Conservation (phyloP, 2,329 filamentous ascomycete genomes). For the Exophiala xenobiotica region DNA sequence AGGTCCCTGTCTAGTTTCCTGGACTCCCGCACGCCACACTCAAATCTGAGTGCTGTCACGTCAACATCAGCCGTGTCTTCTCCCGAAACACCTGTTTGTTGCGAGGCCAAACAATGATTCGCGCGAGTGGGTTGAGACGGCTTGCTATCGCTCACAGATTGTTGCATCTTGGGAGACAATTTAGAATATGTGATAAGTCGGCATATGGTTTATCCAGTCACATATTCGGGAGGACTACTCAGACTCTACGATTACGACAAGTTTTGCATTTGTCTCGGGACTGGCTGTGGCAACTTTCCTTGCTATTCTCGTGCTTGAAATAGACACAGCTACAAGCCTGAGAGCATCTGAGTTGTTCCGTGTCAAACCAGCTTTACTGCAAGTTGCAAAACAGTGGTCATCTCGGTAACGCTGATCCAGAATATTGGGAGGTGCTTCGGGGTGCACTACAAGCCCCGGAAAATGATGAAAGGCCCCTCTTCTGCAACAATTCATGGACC, state of each 20-base stretch:
- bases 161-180: too few relatives aligned
- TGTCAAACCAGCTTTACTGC: too few relatives aligned
- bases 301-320: slow-evolving; percentile 12
- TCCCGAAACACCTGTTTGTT: neutral
- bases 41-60: neutral
- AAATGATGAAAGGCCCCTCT: slow-evolving; percentile 1
- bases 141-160: too few relatives aligned
- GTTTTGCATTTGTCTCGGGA: slow-evolving; percentile 9
- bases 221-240: too few relatives aligned
- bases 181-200: too few relatives aligned
- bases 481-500: neutral
- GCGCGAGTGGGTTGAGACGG: neutral
- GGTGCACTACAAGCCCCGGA: neutral
- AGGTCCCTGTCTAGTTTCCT: neutral
- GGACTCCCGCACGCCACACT: neutral
- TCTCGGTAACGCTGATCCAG: slow-evolving; percentile 17
- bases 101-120: neutral
- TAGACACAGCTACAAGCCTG: slow-evolving; percentile 8
- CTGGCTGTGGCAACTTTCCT: slow-evolving; percentile 15
- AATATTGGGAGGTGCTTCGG: slow-evolving; percentile 16
- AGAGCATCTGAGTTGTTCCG: too few relatives aligned
- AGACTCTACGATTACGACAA: neutral
- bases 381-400: slow-evolving; percentile 5
- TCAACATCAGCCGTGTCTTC: neutral
- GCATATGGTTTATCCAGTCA: too few relatives aligned